phyloP scores from a whole-genome alignment of 2,329 filamentous ascomycete genomes.

The Ascocoryne sarcoides region DNA sequence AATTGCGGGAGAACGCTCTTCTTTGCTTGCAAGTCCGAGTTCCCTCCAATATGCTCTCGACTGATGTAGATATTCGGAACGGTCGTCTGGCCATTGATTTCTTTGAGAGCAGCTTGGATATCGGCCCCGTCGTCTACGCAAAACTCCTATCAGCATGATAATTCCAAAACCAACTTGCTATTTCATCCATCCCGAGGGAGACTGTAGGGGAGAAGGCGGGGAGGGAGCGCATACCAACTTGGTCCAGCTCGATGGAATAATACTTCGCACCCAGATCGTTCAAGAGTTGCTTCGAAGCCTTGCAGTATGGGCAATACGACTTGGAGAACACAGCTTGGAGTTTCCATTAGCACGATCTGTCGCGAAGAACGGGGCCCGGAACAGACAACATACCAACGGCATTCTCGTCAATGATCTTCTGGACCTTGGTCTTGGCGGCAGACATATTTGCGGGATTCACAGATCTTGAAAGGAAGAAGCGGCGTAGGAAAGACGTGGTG shows the following conservation, averaged over 20 bases:
- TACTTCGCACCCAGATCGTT: conserved; percentile 62
- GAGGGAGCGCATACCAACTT: conserved; percentile 54
- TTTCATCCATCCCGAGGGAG: no score
- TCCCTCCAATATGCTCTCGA: conserved; percentile 89
- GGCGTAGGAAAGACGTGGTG: conserved; percentile 58
- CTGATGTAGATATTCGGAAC: conserved; percentile 95
- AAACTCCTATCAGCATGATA: conserved; percentile 10
- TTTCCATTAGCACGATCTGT: not conserved
- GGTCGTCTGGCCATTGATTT: conserved; percentile 75
- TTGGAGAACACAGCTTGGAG: conserved; percentile 84
- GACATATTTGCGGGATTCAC: conserved; percentile 63
- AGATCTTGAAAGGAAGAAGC: conserved; percentile 57
- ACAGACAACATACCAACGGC: conserved; percentile 56
- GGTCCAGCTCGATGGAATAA: conserved; percentile 72
- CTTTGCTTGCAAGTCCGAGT: conserved; percentile 70
- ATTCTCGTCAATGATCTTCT: conserved; percentile 83
- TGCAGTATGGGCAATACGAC: conserved; percentile 92
- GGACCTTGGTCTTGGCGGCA: conserved; percentile 72
- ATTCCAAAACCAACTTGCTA: no score
- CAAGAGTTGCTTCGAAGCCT: conserved; percentile 66
- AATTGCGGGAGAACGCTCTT: conserved; percentile 59
- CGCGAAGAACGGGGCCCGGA: not conserved
- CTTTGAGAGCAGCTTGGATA: conserved; percentile 73
- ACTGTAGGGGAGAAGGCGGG: not conserved
- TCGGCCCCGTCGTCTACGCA: conserved; percentile 65